These are phyloP conservation scores for Fusarium nematophilum DNA, from an alignment of 2,329 filamentous ascomycete species.

Conservation along the genomic window DNA sequence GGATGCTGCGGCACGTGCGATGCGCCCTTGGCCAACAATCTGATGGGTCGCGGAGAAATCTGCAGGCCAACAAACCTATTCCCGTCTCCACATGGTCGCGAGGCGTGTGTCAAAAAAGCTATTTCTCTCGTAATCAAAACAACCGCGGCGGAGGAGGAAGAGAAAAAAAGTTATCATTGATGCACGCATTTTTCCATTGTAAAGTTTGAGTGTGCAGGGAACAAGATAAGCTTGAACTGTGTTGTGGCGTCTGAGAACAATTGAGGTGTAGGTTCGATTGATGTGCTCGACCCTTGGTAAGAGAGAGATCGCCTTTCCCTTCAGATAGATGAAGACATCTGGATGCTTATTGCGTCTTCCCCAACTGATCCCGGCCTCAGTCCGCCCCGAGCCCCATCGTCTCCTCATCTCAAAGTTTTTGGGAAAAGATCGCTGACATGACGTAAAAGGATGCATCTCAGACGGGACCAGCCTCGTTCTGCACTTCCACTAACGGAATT, in stretches of 20 bases:
- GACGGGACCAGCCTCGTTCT: neutral
- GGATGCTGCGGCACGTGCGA: conserved; percentile 12
- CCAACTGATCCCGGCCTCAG: conserved; percentile 1
- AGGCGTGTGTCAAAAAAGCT: conserved; percentile 33
- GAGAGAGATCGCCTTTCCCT: too few relatives aligned
- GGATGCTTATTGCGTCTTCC: too few relatives aligned
- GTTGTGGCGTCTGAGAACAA: too few relatives aligned
- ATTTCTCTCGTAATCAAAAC: conserved; percentile 37
- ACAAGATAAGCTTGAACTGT: neutral
- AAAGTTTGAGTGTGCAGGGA: neutral
- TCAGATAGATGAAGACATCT: too few relatives aligned
- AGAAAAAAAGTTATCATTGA: too few relatives aligned
- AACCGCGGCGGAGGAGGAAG: neutral
- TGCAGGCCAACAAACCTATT: conserved; percentile 10
- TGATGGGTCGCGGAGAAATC: neutral
- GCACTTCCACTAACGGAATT: neutral
- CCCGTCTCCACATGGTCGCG: conserved; percentile 17
- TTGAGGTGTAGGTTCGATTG: too few relatives aligned
- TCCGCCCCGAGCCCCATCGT: neutral
- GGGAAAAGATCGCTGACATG: conserved; percentile 37
- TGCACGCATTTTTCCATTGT: neutral
- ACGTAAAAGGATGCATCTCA: conserved; percentile 28
- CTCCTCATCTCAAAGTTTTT: conserved; percentile 5
- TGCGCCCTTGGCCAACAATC: conserved; percentile 16
- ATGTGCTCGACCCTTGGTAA: too few relatives aligned